These are phyloP conservation scores for Boechera retrofracta DNA, from an alignment of 345 rosid genomes.

Conservation along the genomic window DNA sequence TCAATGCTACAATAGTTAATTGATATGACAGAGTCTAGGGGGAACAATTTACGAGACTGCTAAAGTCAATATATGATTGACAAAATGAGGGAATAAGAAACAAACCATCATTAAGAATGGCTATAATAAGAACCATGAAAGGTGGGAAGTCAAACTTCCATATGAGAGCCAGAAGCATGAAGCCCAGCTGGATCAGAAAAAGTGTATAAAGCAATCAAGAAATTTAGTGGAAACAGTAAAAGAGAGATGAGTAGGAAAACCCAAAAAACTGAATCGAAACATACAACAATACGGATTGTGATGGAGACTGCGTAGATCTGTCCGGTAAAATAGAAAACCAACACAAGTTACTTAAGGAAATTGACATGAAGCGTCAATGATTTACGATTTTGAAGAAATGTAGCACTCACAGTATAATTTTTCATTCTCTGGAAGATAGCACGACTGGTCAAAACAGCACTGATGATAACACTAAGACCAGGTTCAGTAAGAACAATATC, in stretches of 20 bases:
- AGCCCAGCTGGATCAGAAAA: constrained; percentile 70
- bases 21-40: not conserved
- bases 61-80: not conserved
- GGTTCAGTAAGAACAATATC: constrained; percentile 96
- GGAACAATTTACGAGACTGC: not conserved
- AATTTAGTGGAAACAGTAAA: not conserved
- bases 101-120: constrained; percentile 94
- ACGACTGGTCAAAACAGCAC: constrained; percentile 95
- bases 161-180: constrained; percentile 95
- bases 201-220: not conserved
- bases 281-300: constrained; percentile 96
- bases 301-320: constrained; percentile 98
- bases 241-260: not conserved
- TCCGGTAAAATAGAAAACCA: constrained; percentile 33
- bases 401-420: constrained; percentile 75
- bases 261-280: constrained; percentile 23
- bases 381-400: not conserved
- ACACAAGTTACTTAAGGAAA: constrained; percentile 11
- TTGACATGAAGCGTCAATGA: not conserved
- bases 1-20: constrained; percentile 25
- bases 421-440: constrained; percentile 99
- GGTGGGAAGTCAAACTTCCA: constrained; percentile 99
- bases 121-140: constrained; percentile 98
- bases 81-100: constrained; percentile 11
- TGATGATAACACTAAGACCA: constrained; percentile 97